phyloP scores from a whole-genome alignment of 139 green algal species.

The Desmodesmus armatus region DNA sequence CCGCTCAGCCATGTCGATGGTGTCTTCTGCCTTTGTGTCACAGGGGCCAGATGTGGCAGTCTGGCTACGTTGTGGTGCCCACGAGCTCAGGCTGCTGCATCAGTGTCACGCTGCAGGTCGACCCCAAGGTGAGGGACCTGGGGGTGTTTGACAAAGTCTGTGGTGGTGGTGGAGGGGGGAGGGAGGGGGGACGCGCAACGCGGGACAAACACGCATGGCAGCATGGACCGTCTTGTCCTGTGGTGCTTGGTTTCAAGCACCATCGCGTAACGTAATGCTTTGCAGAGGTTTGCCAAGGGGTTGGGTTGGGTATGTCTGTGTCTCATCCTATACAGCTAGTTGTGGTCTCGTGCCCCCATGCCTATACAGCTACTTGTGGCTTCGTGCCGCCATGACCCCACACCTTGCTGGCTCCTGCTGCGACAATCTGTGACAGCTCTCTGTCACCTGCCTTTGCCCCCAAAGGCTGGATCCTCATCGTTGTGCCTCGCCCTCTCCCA shows the following conservation, averaged over 20 bases:
- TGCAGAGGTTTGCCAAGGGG: no score
- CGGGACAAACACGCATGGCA: no score
- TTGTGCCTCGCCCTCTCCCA: no score
- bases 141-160: background rate
- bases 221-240: no score
- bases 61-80: conserved; percentile 35
- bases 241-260: no score
- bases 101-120: conserved; percentile 40
- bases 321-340: no score
- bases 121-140: conserved; percentile 3
- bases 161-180: background rate
- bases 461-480: background rate
- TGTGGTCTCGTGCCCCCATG: no score
- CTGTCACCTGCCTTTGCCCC: background rate
- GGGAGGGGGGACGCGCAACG: background rate
- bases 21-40: no score
- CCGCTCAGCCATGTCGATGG: background rate
- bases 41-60: conserved; percentile 36
- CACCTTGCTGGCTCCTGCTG: background rate
- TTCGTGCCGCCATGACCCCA: background rate
- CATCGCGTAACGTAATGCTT: no score
- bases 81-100: conserved; percentile 3
- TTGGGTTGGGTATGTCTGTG: no score
- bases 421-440: background rate
- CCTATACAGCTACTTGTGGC: no score